Conservation (phyloP, 129 eudicot genomes). For the Flaveria trinervia region DNA sequence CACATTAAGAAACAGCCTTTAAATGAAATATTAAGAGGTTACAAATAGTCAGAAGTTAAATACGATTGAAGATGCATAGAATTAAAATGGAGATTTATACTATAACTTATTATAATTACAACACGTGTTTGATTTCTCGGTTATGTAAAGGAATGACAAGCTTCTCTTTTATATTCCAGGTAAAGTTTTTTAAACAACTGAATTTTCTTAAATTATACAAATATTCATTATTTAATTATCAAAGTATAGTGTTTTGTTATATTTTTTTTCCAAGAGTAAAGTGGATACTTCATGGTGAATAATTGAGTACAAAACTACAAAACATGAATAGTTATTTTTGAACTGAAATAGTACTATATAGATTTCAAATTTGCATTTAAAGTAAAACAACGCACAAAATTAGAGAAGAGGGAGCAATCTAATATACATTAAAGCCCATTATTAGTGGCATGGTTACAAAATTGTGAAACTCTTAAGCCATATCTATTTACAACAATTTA, state of each 20-base stretch:
- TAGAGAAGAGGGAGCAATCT: slow-evolving; percentile 1
- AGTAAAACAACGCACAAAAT: not conserved
- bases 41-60: too few species aligned
- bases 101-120: too few species aligned
- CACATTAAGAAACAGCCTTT: too few species aligned
- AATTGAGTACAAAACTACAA: not conserved
- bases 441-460: slow-evolving; percentile 25
- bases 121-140: not conserved
- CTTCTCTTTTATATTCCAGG: not conserved
- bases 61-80: too few species aligned
- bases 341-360: not conserved
- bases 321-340: not conserved
- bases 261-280: not conserved
- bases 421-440: not conserved
- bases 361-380: not conserved
- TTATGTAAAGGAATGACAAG: not conserved
- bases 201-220: not conserved
- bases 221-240: not conserved
- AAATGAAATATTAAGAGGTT: too few species aligned
- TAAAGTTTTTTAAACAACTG: not conserved
- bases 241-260: not conserved
- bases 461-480: slow-evolving; percentile 32
- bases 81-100: too few species aligned
- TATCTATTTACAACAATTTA: slow-evolving; percentile 38
- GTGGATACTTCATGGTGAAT: not conserved